Percentiles rank a stretch among this genome's conserved stretches.
These are phyloP conservation scores for Sanguinoderma infundibulare DNA, from an alignment of 1,284 basidiomycete genomes.

Conservation along the genomic window DNA sequence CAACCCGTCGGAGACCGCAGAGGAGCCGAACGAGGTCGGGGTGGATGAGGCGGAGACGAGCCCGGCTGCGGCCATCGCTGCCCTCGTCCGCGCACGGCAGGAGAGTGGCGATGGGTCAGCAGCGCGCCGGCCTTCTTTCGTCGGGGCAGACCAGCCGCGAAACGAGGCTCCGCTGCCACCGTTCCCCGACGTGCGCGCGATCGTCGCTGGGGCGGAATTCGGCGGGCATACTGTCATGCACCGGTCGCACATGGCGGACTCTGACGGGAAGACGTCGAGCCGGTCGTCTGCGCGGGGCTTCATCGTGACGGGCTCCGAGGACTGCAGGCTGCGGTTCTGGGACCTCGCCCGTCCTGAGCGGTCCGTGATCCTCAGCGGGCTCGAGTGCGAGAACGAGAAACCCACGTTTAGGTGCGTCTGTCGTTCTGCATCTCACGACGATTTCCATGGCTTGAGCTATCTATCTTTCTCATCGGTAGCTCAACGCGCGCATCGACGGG, in stretches of 20 bases:
- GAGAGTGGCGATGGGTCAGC: conserved; percentile 32
- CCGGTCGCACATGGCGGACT: conserved; percentile 58
- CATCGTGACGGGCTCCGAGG: conserved; percentile 82
- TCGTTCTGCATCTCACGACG: background rate
- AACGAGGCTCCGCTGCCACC: conserved; percentile 47
- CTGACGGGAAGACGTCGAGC: conserved; percentile 43
- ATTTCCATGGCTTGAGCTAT: too few relatives aligned
- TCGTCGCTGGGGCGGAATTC: conserved; percentile 74
- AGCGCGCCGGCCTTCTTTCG: conserved; percentile 23
- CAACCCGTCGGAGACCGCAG: conserved; percentile 47
- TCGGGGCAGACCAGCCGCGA: conserved; percentile 18
- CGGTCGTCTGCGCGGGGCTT: conserved; percentile 58
- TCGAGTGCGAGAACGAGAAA: conserved; percentile 69
- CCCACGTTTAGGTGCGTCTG: conserved; percentile 69
- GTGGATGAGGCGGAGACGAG: conserved; percentile 61
- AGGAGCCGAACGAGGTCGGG: conserved; percentile 53
- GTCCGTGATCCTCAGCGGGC: conserved; percentile 74
- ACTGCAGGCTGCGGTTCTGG: conserved; percentile 83
- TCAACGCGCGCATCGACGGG: conserved; percentile 40
- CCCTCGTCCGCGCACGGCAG: conserved; percentile 51
- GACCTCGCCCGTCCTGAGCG: conserved; percentile 75
- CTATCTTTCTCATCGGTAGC: conserved; percentile 23
- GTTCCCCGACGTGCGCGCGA: conserved; percentile 63
- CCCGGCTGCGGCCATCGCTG: conserved; percentile 70
- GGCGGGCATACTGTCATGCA: conserved; percentile 64